These are phyloP conservation scores for Cafeteria roenbergensis DNA, from an alignment of 108 stramenopile species.

Conservation along the genomic window DNA sequence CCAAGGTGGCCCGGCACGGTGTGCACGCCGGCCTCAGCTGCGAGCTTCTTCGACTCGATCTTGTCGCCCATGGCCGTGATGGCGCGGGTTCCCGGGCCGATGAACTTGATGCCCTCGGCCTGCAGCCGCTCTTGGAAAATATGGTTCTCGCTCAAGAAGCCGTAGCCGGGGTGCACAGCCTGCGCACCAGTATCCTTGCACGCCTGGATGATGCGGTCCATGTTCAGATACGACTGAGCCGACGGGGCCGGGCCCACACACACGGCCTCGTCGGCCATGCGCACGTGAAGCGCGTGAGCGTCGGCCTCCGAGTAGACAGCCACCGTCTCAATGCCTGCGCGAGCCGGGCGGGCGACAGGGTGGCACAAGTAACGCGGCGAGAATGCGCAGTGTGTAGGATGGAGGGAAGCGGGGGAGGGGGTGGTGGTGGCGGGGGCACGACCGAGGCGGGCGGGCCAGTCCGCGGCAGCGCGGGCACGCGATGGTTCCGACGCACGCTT, in stretches of 20 bases:
- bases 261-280: conserved; percentile 52
- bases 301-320: conserved; percentile 77
- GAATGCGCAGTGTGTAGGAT: too few species aligned
- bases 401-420: too few species aligned
- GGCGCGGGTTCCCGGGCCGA: conserved; percentile 34
- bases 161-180: conserved; percentile 50
- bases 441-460: too few species aligned
- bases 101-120: conserved; percentile 38
- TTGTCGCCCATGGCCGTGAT: conserved; percentile 76
- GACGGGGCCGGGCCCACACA: conserved; percentile 66
- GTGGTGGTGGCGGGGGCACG: too few species aligned
- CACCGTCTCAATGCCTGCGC: conserved; percentile 74
- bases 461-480: too few species aligned
- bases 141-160: conserved; percentile 60
- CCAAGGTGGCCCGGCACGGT: conserved; percentile 83
- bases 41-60: conserved; percentile 75
- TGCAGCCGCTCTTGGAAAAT: conserved; percentile 44
- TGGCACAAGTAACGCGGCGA: too few species aligned
- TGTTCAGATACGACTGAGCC: conserved; percentile 56
- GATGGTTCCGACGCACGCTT: too few species aligned
- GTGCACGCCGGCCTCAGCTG: conserved; percentile 65
- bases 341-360: too few species aligned
- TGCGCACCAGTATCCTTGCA: not conserved
- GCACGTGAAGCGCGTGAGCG: conserved; percentile 39
- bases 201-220: conserved; percentile 58